Evolutionary conservation across 169 alveolate species (phyloP).

Genomic region (Cryptosporidium andersoni): DNA sequence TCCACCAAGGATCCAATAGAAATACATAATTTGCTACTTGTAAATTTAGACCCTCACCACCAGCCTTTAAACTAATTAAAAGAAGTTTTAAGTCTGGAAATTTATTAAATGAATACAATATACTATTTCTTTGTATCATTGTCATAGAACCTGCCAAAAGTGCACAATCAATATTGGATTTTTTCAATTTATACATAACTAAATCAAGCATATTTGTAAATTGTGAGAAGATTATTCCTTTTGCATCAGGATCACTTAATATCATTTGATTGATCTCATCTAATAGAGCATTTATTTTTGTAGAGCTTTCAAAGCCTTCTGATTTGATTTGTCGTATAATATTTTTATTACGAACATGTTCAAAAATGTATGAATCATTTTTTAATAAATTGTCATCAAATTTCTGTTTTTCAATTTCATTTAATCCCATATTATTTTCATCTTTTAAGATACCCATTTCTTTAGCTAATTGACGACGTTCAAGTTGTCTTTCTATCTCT

Average conservation of each 20-base stretch:
- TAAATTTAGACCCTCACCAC: slow-evolving; percentile 98
- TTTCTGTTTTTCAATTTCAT: background rate
- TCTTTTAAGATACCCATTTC: slow-evolving; percentile 22
- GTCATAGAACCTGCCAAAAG: slow-evolving; percentile 83
- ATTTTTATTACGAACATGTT: slow-evolving; percentile 72
- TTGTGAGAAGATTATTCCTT: slow-evolving; percentile 87
- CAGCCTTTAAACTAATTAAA: slow-evolving; percentile 92
- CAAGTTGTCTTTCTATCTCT: slow-evolving; percentile 72
- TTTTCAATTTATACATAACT: slow-evolving; percentile 82
- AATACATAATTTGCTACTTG: slow-evolving; percentile 95
- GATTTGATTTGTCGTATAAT: slow-evolving; percentile 79
- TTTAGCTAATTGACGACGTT: slow-evolving; percentile 52
- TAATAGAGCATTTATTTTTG: slow-evolving; percentile 81
- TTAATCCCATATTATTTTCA: background rate
- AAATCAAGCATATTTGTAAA: slow-evolving; percentile 87
- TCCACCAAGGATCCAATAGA: slow-evolving; percentile 99
- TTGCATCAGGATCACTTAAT: slow-evolving; percentile 76
- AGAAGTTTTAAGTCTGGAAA: slow-evolving; percentile 83
- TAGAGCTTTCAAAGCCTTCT: slow-evolving; percentile 79
- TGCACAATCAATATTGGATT: slow-evolving; percentile 81
- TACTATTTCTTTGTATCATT: slow-evolving; percentile 80
- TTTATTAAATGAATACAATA: slow-evolving; percentile 84
- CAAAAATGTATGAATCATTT: slow-evolving; percentile 1
- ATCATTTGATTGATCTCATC: slow-evolving; percentile 79
- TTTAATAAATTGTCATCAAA: background rate